Conservation (phyloP, 2,329 filamentous ascomycete genomes). For the Cercospora sesami region DNA sequence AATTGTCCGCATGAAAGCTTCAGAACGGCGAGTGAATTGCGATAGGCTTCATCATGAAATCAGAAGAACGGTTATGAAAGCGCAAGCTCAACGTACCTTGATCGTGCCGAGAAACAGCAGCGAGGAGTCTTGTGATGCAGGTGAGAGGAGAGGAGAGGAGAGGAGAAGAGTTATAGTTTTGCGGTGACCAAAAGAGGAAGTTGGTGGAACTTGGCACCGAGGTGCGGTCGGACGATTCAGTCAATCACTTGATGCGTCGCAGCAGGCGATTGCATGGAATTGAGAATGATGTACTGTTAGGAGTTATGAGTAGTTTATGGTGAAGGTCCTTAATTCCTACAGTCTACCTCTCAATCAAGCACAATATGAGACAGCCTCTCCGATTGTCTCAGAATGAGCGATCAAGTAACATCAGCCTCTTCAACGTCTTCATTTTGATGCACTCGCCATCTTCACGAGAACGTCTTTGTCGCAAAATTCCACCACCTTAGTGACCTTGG, state of each 20-base stretch:
- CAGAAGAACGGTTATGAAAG: background rate
- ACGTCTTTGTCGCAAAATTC: background rate
- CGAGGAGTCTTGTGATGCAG: background rate
- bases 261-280: background rate
- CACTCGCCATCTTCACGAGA: background rate
- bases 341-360: background rate
- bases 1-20: constrained; percentile 1
- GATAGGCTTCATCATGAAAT: background rate
- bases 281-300: too few relatives aligned
- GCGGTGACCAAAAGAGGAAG: background rate
- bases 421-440: background rate
- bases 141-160: background rate
- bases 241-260: background rate
- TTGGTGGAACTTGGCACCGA: background rate
- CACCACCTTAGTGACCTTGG: background rate
- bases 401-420: background rate
- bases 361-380: background rate
- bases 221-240: background rate
- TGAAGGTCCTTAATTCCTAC: too few relatives aligned
- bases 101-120: background rate
- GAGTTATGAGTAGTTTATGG: too few relatives aligned
- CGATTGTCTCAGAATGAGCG: background rate
- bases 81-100: background rate
- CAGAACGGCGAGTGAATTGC: constrained; percentile 2
- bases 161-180: background rate